A percentile compares a stretch with the other conserved stretches of the same genome.
phyloP scores from a whole-genome alignment of 768 basidiomycete genomes.

The Hygrophoropsis aurantiaca region DNA sequence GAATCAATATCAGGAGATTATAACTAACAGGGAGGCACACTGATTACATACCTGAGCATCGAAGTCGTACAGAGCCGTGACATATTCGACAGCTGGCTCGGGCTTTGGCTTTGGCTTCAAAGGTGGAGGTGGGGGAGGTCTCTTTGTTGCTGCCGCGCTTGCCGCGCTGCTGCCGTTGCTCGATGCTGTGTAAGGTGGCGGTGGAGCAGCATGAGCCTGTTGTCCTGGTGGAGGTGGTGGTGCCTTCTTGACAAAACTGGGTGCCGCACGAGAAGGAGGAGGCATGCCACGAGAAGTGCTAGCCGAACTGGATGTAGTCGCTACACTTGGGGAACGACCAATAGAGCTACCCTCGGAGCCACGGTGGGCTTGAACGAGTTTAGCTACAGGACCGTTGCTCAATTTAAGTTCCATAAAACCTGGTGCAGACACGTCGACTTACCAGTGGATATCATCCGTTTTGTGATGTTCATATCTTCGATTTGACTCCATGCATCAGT shows the following conservation, averaged over 20 bases:
- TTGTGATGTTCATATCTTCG: slow-evolving; percentile 78
- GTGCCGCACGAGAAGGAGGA: slow-evolving; percentile 17
- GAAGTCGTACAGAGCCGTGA: slow-evolving; percentile 94
- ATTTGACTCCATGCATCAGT: slow-evolving; percentile 79
- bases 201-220: slow-evolving; percentile 32
- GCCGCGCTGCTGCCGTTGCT: slow-evolving; percentile 24
- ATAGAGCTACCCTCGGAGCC: slow-evolving; percentile 39
- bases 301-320: slow-evolving; percentile 26
- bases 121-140: slow-evolving; percentile 91
- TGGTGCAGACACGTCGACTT: slow-evolving; percentile 23
- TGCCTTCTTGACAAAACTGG: slow-evolving; percentile 42
- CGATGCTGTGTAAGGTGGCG: slow-evolving; percentile 44
- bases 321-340: slow-evolving; percentile 26
- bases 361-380: slow-evolving; percentile 61
- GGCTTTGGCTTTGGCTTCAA: slow-evolving; percentile 85
- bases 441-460: slow-evolving; percentile 86
- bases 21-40: no score
- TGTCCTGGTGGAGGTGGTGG: slow-evolving; percentile 35
- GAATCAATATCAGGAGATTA: no score
- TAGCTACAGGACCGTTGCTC: slow-evolving; percentile 43
- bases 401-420: not conserved
- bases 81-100: slow-evolving; percentile 64
- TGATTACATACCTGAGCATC: slow-evolving; percentile 70
- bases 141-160: slow-evolving; percentile 51
- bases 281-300: slow-evolving; percentile 25